Conservation (phyloP, 371 early-diverging fungal genomes). For the Lichtheimia corymbifera region DNA sequence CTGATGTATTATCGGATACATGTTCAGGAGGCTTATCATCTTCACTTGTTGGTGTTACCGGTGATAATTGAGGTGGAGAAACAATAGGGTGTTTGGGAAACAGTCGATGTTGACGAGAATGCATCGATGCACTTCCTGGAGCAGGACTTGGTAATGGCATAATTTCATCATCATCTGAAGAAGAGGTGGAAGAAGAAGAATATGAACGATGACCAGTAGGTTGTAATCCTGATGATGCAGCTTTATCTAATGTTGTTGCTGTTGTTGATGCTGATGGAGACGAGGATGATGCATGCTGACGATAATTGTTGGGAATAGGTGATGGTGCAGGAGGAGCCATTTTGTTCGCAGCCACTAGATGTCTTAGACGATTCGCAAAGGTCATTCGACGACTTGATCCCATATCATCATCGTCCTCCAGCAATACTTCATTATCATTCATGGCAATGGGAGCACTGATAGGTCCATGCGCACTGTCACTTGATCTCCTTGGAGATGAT, state of each 20-base stretch:
- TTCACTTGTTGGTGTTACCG: constrained; percentile 14
- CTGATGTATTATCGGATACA: constrained; percentile 5
- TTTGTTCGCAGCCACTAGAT: constrained; percentile 29
- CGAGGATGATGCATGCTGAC: constrained; percentile 15
- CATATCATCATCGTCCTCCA: not conserved
- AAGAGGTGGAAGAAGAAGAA: not conserved
- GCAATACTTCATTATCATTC: no score
- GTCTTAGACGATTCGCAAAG: constrained; percentile 35
- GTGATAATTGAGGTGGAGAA: constrained; percentile 13
- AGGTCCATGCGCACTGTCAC: no score
- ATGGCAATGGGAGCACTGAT: no score
- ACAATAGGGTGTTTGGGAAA: constrained; percentile 14
- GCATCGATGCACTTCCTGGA: not conserved
- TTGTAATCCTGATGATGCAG: no score
- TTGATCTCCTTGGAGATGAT: not conserved
- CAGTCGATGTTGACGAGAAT: constrained; percentile 11
- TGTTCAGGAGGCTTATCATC: constrained; percentile 3
- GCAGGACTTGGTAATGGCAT: not conserved
- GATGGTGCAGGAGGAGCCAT: constrained; percentile 29
- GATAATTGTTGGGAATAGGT: constrained; percentile 37
- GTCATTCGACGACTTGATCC: not conserved
- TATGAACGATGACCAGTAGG: not conserved
- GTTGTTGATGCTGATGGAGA: no score
- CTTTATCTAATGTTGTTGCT: no score
- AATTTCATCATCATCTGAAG: not conserved